A percentile compares a stretch with the other conserved stretches of the same genome.
phyloP scores from a whole-genome alignment of 805 yeast species.

The Suhomyces faveliae region DNA sequence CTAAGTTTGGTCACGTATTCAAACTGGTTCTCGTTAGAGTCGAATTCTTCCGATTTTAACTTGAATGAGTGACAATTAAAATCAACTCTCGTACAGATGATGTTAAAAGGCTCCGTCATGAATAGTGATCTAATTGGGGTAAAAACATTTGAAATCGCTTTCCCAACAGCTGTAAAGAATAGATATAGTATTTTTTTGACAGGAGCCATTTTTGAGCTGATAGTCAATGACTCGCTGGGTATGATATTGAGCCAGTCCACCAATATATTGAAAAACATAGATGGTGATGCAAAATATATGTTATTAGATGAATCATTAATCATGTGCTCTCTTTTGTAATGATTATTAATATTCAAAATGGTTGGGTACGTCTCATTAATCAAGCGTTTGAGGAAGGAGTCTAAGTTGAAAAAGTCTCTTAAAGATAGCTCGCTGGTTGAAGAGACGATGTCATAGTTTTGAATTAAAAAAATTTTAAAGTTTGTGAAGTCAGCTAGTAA shows the following conservation, averaged over 20 bases:
- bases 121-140: slow-evolving; percentile 35
- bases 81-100: slow-evolving; percentile 32
- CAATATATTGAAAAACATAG: slow-evolving; percentile 31
- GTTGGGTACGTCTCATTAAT: slow-evolving; percentile 26
- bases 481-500: slow-evolving; percentile 23
- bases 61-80: slow-evolving; percentile 22
- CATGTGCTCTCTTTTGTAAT: slow-evolving; percentile 18
- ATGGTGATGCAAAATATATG: slow-evolving; percentile 27
- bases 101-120: slow-evolving; percentile 33
- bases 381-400: slow-evolving; percentile 27
- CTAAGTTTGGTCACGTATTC: slow-evolving; percentile 21
- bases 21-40: slow-evolving; percentile 19
- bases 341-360: slow-evolving; percentile 23
- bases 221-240: slow-evolving; percentile 32
- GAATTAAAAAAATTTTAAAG: slow-evolving; percentile 25
- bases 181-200: slow-evolving; percentile 33
- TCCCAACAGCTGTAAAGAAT: slow-evolving; percentile 36
- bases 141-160: slow-evolving; percentile 29
- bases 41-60: slow-evolving; percentile 5
- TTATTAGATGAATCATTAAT: slow-evolving; percentile 14
- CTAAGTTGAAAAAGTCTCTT: slow-evolving; percentile 24
- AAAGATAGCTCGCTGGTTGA: slow-evolving; percentile 8
- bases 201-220: slow-evolving; percentile 27
- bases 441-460: slow-evolving; percentile 9
- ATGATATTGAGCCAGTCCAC: slow-evolving; percentile 36